Evolutionary conservation across 169 alveolate genomes (phyloP), one percentile per base, ranked within the genome.

Genomic region (Miamiensis avidus): DNA sequence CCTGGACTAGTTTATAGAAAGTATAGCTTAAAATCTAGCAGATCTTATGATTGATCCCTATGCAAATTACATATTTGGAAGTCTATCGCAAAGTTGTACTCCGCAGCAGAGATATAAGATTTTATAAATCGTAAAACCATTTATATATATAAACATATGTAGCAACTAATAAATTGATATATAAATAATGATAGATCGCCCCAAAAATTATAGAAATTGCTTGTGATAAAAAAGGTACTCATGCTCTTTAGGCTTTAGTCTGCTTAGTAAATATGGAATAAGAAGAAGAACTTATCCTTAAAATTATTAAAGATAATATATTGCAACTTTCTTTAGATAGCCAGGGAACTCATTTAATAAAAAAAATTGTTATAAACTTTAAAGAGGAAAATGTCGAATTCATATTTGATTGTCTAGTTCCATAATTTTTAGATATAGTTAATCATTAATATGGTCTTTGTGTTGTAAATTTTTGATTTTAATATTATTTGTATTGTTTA

Each of bases 41-140:
- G 89, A 85, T 72, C 34, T 78, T 28, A 85, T 85, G 89, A 29
- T 85, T 4, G 85, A 85, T 78, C 89, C 89, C 0, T 85, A 85
- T 78, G 89, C 89, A 25, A 85, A 85, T 78, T 85, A 85, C 29
- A 77, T 85, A 75, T 85, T 78, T 85, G 85, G 75, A n/a, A 78
- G 84, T 72, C 74, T 85, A 15, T 75, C 79, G 34, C 31, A 79
- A 28, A 79, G 78, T 77, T 78, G 79, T 49, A 82, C 76, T 65
- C 74, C 78, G 0, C 30, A 85, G 28, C 29, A 85, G 34, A 85
- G 89, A 75, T 69, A 65, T 34, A 75, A 32, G 27, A 77, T 85
- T 34, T 78, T 85, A 32, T 33, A 76, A 25, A 65, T 73, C n/a
- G 84, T 85, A 85, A 75, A 33, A 72, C 6, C 11, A 30, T 28